Conservation (phyloP, 2,329 filamentous ascomycete genomes). For the Colletotrichum sp. region DNA sequence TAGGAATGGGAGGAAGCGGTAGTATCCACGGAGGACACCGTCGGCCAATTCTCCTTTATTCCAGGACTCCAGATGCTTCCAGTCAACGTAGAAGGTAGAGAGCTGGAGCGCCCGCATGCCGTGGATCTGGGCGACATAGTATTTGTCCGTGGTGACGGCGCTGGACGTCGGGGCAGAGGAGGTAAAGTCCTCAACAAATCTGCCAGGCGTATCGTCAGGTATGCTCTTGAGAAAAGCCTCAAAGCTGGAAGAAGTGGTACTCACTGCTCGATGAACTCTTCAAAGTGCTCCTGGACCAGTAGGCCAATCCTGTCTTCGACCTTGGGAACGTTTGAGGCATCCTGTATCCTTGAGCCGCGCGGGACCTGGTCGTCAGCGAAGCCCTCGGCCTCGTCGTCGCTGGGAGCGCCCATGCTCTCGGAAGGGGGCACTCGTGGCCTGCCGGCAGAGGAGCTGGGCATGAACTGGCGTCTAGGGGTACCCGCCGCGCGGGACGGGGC, state of each 20-base stretch:
- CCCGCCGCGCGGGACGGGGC: conserved; percentile 46
- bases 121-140: conserved; percentile 85
- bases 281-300: conserved; percentile 77
- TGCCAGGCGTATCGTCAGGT: conserved; percentile 28
- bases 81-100: conserved; percentile 89
- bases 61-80: conserved; percentile 79
- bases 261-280: conserved; percentile 80
- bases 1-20: conserved; percentile 92
- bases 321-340: conserved; percentile 63
- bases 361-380: conserved; percentile 71
- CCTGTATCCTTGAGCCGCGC: conserved; percentile 50
- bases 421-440: conserved; percentile 66
- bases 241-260: conserved; percentile 25
- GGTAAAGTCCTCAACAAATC: conserved; percentile 72
- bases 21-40: conserved; percentile 89
- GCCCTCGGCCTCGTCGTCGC: conserved; percentile 66
- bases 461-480: conserved; percentile 48
- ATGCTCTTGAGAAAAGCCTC: background rate
- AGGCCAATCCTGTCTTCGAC: conserved; percentile 80
- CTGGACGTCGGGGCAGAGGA: conserved; percentile 71
- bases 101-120: conserved; percentile 75
- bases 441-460: conserved; percentile 56
- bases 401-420: conserved; percentile 64
- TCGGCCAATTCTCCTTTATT: conserved; percentile 83
- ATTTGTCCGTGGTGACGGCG: conserved; percentile 77